Base-by-base conservation (phyloP, 768 basidiomycete species). In the Bullera alba region DNA sequence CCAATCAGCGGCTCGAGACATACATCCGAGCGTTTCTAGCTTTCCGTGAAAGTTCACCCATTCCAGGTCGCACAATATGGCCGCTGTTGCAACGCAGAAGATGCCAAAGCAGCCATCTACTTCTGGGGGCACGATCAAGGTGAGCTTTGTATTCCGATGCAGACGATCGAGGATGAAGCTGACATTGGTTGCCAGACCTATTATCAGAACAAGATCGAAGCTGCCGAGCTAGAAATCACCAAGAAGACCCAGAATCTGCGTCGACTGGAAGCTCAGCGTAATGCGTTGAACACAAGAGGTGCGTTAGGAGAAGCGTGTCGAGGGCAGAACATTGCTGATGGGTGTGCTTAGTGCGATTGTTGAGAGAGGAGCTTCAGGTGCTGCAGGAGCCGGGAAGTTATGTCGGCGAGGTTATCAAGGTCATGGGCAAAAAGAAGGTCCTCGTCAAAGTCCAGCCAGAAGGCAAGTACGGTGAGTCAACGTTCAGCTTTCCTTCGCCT, bases 371-470 rank as follows among this genome's bases (percentile, higher is more conserved):
- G 74, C 76, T 97, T 2, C 91, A 91, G 65, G 77, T 92, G 12
- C 77, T 95, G 5, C 90, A 91, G 57, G 93, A 97, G 66, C 91
- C 95, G 0, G 93, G 91, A 23, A 88, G 86, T 69, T 96, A 97
- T 75, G 92, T 99, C 34, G 95, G 95, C 5, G 95, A 97, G 74
- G 83, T 97, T 12, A 85, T 96, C 60, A 97, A 93, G 75, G 85
- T 95, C 5, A 99, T 97, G 95, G 90, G 92, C 48, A 96, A 96
- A 84, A 97, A 83, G 73, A 96, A 95, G 75, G 92, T 97, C 14
- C 76, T 97, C 35, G 92, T 99, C 56, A 96, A 99, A 72, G 90
- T 97, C 4, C 92, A 96, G 71, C 93, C 92, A 0, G 92, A 99
- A 76, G 95, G 93, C 46, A 96, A 96, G 82, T 96, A 96, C 76